Evolutionary conservation across 1,284 basidiomycete genomes (phyloP), one percentile per base, ranked within the genome.

Genomic region (Sanghuangporus weigelae): DNA sequence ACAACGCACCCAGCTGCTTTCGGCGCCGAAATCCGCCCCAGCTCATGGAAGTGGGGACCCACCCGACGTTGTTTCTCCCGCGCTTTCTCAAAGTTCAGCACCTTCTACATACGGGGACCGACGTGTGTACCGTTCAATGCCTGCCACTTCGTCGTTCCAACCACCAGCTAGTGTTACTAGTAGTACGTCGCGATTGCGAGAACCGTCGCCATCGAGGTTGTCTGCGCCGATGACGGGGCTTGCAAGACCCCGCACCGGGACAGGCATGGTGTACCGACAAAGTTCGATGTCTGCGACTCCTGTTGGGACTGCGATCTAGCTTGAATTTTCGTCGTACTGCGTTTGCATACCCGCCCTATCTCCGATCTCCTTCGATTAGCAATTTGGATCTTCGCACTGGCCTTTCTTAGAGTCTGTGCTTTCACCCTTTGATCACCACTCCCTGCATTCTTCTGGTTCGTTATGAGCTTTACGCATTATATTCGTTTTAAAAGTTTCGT

Each of bases 251-350:
- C 73, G 87, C 42, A 88, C 83, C 14, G 87, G 87, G 6, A 87
- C 86, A 8, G 87, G 87, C 40, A 89, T 89, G 87, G 75, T 77
- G 50, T 89, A 89, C 68, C 78, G 81, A 36, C 59, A 65, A 59
- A 64, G 57, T 31, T 64, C 63, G 57, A 31, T 64, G 31, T 58
- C 61, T 10, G 14, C 21, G 48, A 19, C 2, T 23, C 48, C 14
- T 12, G 53, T 54, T 38, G 53, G 53, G 53, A 54, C 53, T 35
- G 53, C 53, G 14, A 54, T 54, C 36, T 54, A 54, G 53, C n/a
- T 35, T 38, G 12, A 2, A 21, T 12, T 35, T 31, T 21, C 1
- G 12, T 35, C 19, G n/a, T 51, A 10, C 26, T 21, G 2, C 1
- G 8, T 21, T 14, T 51, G 12, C 26, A 23, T n/a, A 12, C 12